Conservation (phyloP, 305 asterid species). For the Solanum aculeatissimum region DNA sequence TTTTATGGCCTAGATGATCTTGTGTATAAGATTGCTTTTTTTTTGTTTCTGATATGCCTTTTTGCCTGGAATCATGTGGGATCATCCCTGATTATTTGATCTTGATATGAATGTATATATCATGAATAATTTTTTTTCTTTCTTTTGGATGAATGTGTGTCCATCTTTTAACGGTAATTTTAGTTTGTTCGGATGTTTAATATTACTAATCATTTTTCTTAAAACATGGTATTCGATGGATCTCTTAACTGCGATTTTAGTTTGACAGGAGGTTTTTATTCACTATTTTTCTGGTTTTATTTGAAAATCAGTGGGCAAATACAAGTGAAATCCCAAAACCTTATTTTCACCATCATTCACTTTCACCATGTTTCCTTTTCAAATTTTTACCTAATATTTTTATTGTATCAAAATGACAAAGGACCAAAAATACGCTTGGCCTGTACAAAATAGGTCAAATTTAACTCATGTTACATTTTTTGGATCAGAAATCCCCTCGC, state of each 20-base stretch:
- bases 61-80: neutral
- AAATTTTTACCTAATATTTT: no score
- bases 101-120: neutral
- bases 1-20: neutral
- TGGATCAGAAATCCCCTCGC: no score
- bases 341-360: no score
- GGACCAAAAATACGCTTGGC: neutral
- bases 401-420: neutral
- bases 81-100: neutral
- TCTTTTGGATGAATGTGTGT: neutral
- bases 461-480: no score
- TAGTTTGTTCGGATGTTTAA: neutral
- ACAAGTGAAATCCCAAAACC: no score
- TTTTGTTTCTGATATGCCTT: neutral
- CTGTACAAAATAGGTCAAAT: neutral
- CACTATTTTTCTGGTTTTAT: no score
- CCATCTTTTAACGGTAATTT: neutral
- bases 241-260: neutral
- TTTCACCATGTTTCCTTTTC: no score
- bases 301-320: no score
- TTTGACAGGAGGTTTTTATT: neutral
- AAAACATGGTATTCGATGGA: neutral
- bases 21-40: neutral
- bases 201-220: no score
- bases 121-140: neutral